phyloP scores from a whole-genome alignment of 352 stramenopile genomes.

The Pythium plurisporium region DNA sequence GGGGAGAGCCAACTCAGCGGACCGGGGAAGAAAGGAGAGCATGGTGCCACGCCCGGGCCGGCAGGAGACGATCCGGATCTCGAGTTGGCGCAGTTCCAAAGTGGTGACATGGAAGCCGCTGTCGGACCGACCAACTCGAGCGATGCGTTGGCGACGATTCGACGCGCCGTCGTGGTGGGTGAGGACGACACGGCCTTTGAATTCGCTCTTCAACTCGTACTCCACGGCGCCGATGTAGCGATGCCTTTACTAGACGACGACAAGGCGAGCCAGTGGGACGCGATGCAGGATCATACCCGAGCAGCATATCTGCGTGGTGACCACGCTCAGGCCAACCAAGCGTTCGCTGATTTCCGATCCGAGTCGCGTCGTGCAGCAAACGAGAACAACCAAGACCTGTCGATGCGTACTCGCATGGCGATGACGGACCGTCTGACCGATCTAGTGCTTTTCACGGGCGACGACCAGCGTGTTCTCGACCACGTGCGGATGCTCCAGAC shows the following conservation, averaged over 20 bases:
- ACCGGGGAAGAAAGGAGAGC: background rate
- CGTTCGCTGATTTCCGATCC: slow-evolving; percentile 7
- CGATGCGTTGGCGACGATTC: background rate
- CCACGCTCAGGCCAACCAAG: too few relatives aligned
- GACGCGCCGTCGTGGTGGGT: slow-evolving; percentile 47
- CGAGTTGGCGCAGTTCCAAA: too few relatives aligned
- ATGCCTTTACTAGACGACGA: slow-evolving; percentile 60
- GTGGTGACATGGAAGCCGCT: slow-evolving; percentile 20
- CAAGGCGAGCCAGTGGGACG: slow-evolving; percentile 47
- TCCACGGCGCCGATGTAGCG: slow-evolving; percentile 60
- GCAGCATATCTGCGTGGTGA: background rate
- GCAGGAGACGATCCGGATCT: too few relatives aligned
- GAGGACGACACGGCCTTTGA: slow-evolving; percentile 63
- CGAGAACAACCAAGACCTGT: slow-evolving; percentile 17
- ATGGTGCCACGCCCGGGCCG: too few relatives aligned
- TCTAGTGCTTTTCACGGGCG: slow-evolving; percentile 55
- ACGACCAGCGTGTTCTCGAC: slow-evolving; percentile 36
- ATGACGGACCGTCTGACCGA: slow-evolving; percentile 23
- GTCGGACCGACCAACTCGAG: background rate
- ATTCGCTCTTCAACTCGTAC: slow-evolving; percentile 49
- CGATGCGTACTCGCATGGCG: background rate
- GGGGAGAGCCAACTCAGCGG: slow-evolving; percentile 30
- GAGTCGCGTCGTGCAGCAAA: slow-evolving; percentile 17
- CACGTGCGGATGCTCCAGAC: slow-evolving; percentile 28
- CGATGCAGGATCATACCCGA: too few relatives aligned